Evolutionary conservation across 23 red algal species (phyloP).

Genomic region (Cyanidium caldarium): DNA sequence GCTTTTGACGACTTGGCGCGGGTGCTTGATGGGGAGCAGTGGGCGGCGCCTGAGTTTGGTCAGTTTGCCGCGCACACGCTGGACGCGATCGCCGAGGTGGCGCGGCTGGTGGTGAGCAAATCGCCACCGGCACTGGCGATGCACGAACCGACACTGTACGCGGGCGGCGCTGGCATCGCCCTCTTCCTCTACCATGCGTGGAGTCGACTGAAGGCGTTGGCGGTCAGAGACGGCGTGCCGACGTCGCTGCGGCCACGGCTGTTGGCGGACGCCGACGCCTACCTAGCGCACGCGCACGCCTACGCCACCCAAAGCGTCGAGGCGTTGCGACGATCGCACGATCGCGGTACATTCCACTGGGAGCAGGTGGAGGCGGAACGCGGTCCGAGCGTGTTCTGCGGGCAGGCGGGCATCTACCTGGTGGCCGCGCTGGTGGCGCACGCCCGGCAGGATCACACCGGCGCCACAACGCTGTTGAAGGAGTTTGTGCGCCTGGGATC

Average conservation of each 20-base stretch:
- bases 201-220: neutral
- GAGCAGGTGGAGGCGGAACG: neutral
- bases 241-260: neutral
- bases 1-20: neutral
- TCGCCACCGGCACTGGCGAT: neutral
- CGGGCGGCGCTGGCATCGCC: neutral
- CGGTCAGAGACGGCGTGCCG: neutral
- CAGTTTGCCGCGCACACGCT: neutral
- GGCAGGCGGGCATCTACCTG: neutral
- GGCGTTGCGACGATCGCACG: neutral
- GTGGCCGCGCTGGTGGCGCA: neutral
- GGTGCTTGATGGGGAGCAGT: neutral
- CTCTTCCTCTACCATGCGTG: neutral
- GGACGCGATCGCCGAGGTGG: neutral
- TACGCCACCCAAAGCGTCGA: neutral
- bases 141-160: neutral
- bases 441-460: neutral
- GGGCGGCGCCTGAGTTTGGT: neutral
- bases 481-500: neutral
- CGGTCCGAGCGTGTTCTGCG: neutral
- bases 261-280: neutral
- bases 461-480: neutral
- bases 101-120: neutral
- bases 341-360: neutral
- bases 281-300: neutral